phyloP scores from a whole-genome alignment of 2,329 filamentous ascomycete species.

The Botrytis tulipae region DNA sequence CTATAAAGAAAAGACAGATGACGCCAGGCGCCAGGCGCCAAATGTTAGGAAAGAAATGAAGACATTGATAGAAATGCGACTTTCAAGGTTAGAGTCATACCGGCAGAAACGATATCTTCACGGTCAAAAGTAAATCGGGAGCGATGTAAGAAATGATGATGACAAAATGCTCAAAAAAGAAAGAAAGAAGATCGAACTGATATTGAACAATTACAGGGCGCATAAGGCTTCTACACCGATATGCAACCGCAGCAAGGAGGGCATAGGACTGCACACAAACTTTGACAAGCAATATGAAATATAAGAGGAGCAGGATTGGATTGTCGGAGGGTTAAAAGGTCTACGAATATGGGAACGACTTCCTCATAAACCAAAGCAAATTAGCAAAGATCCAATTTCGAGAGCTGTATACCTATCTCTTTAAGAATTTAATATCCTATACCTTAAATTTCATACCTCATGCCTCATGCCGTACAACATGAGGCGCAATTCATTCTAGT shows the following conservation, averaged over 20 bases:
- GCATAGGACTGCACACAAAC: background rate
- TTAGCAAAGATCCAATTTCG: background rate
- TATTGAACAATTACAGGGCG: background rate
- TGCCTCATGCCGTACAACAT: background rate
- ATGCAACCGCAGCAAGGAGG: background rate
- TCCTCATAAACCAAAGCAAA: background rate
- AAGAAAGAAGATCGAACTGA: background rate
- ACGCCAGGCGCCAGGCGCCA: background rate
- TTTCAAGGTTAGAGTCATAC: background rate
- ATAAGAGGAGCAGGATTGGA: background rate
- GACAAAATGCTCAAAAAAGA: background rate
- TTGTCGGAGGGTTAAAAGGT: background rate
- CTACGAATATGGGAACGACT: background rate
- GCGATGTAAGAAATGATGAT: background rate
- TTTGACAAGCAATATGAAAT: background rate
- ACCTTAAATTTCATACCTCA: background rate
- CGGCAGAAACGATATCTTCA: background rate
- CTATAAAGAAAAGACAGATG: background rate
- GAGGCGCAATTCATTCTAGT: background rate
- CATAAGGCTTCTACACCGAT: background rate
- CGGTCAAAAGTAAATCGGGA: background rate
- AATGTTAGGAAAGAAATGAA: background rate
- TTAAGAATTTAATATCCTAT: background rate
- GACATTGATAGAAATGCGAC: background rate
- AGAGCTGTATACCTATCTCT: background rate